Evolutionary conservation across 176 grass and related monocot species (phyloP), one percentile per base, ranked within the genome.

Genomic region (Oryza coarctata): DNA sequence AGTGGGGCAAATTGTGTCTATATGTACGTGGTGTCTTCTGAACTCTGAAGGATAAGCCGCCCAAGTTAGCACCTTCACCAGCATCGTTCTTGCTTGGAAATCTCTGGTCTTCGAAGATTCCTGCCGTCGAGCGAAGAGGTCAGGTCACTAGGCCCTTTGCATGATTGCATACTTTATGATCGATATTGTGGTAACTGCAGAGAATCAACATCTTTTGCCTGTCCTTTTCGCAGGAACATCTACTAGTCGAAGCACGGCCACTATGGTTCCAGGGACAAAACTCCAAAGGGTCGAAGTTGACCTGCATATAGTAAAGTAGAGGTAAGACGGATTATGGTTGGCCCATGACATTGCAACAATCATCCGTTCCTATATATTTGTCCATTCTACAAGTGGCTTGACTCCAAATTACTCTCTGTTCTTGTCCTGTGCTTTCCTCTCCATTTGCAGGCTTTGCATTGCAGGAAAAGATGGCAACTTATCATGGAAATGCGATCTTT

Each of bases 151-250:
- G 20, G 5, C 28, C 18, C 45, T 2, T 13, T 65, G 43, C 61
- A 88, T 65, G 71, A 85, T 89, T 85, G 57, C 25, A 22, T 39
- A 41, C 77, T 76, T 89, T 76, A 55, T 66, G 65, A 81, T 85
- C 62, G 65, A 77, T 89, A 36, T 34, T 80, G 26, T 55, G 82
- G 71, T 18, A 18, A 63, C 45, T 32, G 63, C 32, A 7, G 75
- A 34, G 82, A 85, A 87, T 87, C 32, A 50, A 13, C 40, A 5
- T 64, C 75, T 76, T 63, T 3, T n/a, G 39, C 12, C 38, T 64
- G 38, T 50, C 65, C 52, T 36, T 67, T 31, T 71, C 45, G 65
- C 85, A 83, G 73, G 73, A 27, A 65, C 57, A 65, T 73, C 58
- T 61, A 11, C 26, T 32, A 1, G 66, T 39, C 2, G 76, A 57